Evolutionary conservation across 225 moss, liverwort and hornwort species (phyloP), one percentile per base, ranked within the genome.

Genomic region (Polytrichum commune): DNA sequence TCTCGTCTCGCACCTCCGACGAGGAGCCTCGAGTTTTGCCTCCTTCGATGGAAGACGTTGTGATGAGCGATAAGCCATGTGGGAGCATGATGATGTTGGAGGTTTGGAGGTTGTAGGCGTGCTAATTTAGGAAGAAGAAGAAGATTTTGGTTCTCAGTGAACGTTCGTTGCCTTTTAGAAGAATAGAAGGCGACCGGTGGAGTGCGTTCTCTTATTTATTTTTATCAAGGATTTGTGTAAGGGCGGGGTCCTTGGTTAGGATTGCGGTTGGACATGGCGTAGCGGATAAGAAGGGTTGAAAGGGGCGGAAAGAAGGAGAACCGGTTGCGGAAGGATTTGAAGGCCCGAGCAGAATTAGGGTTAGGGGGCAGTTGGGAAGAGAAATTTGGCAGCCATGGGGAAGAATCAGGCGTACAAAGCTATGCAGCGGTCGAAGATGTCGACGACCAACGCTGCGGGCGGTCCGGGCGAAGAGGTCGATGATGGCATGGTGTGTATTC

Each of bases 361-460:
- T 35, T 10, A 58, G 57, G 60, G 69, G 27, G 28, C 7, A 1
- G 19, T 8, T 46, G 16, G 3, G 46, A 46, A 46, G 53, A 63
- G 69, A 60, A 24, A 55, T 73, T 29, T 53, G 55, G 72, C 56
- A 77, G 69, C 81, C 73, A 98, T 98, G 97, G 97, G 97, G 85
- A 98, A 98, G 87, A 98, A 98, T 80, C 97, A 98, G 83, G 97
- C 97, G 29, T 98, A 98, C 77, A 98, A 98, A 89, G 94, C 97
- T 67, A 98, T 98, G 97, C 97, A 98, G 80, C 85, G 97, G 82
- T 91, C 97, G 67, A 98, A 98, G 78, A 98, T 98, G 97, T 89
- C 92, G 24, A 95, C 97, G 8, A 89, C 89, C 67, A 91, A 92
- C 73, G 96, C 96, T 32, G 95, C 97, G 19, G 97, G 97, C 78